Conservation (phyloP, 768 basidiomycete species). For the Xerocomus brunneocitrinus region DNA sequence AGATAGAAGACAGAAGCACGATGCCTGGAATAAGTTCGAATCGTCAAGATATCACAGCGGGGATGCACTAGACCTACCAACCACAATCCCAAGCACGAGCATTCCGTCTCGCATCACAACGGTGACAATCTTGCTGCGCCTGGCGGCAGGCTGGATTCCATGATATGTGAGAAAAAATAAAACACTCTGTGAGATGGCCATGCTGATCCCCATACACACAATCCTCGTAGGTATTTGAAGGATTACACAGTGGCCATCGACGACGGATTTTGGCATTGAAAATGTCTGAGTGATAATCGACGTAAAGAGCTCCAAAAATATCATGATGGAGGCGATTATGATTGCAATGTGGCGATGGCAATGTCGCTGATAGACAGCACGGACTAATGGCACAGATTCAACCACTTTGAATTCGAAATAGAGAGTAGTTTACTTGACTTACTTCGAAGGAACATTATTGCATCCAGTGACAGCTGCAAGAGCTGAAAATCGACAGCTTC, state of each 20-base stretch:
- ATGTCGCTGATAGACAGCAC: slow-evolving; percentile 11
- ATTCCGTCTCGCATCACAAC: slow-evolving; percentile 16
- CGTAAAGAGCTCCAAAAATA: slow-evolving; percentile 3
- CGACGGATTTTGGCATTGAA: not conserved
- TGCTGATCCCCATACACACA: not conserved
- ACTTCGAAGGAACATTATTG: slow-evolving; percentile 18
- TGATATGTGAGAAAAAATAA: slow-evolving; percentile 15
- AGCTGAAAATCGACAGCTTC: slow-evolving; percentile 5
- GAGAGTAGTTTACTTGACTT: not conserved
- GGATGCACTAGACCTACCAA: slow-evolving; percentile 8
- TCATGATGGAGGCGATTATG: not conserved
- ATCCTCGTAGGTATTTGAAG: not conserved
- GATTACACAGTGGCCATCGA: slow-evolving; percentile 11
- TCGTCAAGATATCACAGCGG: not conserved
- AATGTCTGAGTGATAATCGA: not conserved
- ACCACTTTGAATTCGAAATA: not conserved
- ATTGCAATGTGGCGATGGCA: not conserved
- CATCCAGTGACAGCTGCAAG: slow-evolving; percentile 13
- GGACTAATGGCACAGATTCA: slow-evolving; percentile 5
- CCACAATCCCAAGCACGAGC: slow-evolving; percentile 4
- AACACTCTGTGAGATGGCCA: slow-evolving; percentile 10
- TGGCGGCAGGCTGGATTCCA: slow-evolving; percentile 9
- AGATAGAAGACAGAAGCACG: not conserved
- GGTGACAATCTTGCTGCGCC: slow-evolving; percentile 11
- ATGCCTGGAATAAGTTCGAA: not conserved